phyloP scores from a whole-genome alignment of 1,284 basidiomycete genomes.

The Ustilago curta region DNA sequence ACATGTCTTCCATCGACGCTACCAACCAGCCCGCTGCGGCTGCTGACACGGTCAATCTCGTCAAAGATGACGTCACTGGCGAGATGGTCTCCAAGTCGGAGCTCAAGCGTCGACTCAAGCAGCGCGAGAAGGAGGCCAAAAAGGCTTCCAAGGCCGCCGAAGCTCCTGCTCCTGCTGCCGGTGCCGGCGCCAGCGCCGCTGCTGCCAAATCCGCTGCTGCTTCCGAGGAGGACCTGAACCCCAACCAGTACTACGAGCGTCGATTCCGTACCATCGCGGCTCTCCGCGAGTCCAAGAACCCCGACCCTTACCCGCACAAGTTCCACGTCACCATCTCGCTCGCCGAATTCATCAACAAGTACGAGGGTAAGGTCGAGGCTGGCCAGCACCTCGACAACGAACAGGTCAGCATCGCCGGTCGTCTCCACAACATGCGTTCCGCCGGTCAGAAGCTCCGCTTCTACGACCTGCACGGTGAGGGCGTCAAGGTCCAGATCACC shows the following conservation, averaged over 20 bases:
- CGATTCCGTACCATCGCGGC: slow-evolving; percentile 87
- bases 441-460: slow-evolving; percentile 88
- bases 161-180: slow-evolving; percentile 32
- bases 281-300: slow-evolving; percentile 82
- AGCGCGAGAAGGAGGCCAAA: slow-evolving; percentile 84
- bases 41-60: slow-evolving; percentile 55
- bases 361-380: slow-evolving; percentile 73
- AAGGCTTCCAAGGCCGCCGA: slow-evolving; percentile 79
- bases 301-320: slow-evolving; percentile 98
- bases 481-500: slow-evolving; percentile 93
- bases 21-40: slow-evolving; percentile 40
- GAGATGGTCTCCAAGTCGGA: slow-evolving; percentile 69
- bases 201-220: slow-evolving; percentile 42
- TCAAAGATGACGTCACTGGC: slow-evolving; percentile 66
- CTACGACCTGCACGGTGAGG: slow-evolving; percentile 94
- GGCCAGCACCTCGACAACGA: slow-evolving; percentile 64
- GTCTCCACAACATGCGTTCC: slow-evolving; percentile 89
- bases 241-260: slow-evolving; percentile 92
- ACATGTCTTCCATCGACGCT: slow-evolving; percentile 50
- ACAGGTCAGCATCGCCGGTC: slow-evolving; percentile 80
- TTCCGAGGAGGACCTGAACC: slow-evolving; percentile 63
- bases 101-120: slow-evolving; percentile 62
- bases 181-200: slow-evolving; percentile 11
- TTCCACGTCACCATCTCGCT: slow-evolving; percentile 90
- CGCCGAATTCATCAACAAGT: slow-evolving; percentile 80